Conservation (phyloP, 1,284 basidiomycete species). For the Boletus sp. region DNA sequence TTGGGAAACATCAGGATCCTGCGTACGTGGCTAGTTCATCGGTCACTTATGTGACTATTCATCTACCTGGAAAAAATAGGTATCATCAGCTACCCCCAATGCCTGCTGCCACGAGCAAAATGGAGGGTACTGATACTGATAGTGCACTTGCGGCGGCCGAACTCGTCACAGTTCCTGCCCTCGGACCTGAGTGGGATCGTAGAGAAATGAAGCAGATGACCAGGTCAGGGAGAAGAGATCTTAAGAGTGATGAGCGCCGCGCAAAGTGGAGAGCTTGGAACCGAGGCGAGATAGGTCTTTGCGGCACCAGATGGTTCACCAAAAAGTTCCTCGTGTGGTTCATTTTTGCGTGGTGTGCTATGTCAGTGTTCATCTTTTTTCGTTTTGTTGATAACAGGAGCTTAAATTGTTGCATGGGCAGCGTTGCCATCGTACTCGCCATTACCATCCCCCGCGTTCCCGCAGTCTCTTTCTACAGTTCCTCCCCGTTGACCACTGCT, state of each 20-base stretch:
- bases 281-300: conserved; percentile 73
- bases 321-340: conserved; percentile 68
- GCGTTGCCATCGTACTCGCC: conserved; percentile 69
- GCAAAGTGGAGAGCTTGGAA: conserved; percentile 71
- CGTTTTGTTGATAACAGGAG: neutral
- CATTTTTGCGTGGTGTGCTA: conserved; percentile 61
- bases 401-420: conserved; percentile 38
- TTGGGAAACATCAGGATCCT: conserved; percentile 40
- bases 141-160: conserved; percentile 59
- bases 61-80: conserved; percentile 35
- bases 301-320: conserved; percentile 74
- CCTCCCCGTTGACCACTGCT: conserved; percentile 60
- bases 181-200: conserved; percentile 86
- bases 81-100: conserved; percentile 55
- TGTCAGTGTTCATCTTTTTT: conserved; percentile 53
- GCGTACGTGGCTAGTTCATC: conserved; percentile 39
- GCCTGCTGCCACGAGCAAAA: conserved; percentile 35
- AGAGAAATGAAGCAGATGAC: conserved; percentile 77
- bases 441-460: conserved; percentile 84
- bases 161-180: conserved; percentile 84
- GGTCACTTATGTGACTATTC: conserved; percentile 2
- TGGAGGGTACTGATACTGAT: conserved; percentile 40
- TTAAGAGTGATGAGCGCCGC: conserved; percentile 56
- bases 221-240: conserved; percentile 64
- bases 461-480: conserved; percentile 60